Conservation (phyloP, 352 stramenopile species). For the Globisporangium paddicum region DNA sequence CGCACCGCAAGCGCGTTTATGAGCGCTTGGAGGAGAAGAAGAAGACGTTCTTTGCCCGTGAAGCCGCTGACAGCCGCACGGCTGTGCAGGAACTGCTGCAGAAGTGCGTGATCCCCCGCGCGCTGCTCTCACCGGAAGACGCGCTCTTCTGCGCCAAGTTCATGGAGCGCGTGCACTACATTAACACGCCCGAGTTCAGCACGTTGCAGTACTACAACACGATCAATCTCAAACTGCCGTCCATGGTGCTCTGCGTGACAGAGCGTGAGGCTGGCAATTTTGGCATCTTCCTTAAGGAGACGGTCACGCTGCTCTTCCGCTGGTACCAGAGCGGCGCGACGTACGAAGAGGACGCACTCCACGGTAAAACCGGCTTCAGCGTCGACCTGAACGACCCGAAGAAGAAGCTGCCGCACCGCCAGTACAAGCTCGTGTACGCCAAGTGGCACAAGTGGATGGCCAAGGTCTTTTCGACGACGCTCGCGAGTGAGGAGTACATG, state of each 20-base stretch:
- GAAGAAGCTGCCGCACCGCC: slow-evolving; percentile 51
- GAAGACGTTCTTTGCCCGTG: slow-evolving; percentile 45
- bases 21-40: slow-evolving; percentile 77
- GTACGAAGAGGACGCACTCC: slow-evolving; percentile 78
- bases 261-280: slow-evolving; percentile 85
- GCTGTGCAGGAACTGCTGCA: slow-evolving; percentile 71
- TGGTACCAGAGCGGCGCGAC: slow-evolving; percentile 77
- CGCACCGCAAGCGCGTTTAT: slow-evolving; percentile 79
- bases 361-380: slow-evolving; percentile 70
- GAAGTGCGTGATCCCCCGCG: slow-evolving; percentile 71
- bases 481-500: slow-evolving; percentile 78
- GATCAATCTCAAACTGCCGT: slow-evolving; percentile 69
- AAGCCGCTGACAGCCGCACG: slow-evolving; percentile 35
- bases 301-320: slow-evolving; percentile 51
- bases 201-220: slow-evolving; percentile 83
- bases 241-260: slow-evolving; percentile 75
- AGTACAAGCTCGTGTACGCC: slow-evolving; percentile 74
- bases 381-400: slow-evolving; percentile 60
- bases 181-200: slow-evolving; percentile 69
- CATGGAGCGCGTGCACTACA: slow-evolving; percentile 71
- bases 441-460: slow-evolving; percentile 74
- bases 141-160: slow-evolving; percentile 84
- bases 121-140: slow-evolving; percentile 78
- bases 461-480: slow-evolving; percentile 51
- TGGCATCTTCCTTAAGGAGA: slow-evolving; percentile 84